These are phyloP conservation scores for Pleurotus citrinopileatus DNA, from an alignment of 768 basidiomycete genomes.

Conservation along the genomic window DNA sequence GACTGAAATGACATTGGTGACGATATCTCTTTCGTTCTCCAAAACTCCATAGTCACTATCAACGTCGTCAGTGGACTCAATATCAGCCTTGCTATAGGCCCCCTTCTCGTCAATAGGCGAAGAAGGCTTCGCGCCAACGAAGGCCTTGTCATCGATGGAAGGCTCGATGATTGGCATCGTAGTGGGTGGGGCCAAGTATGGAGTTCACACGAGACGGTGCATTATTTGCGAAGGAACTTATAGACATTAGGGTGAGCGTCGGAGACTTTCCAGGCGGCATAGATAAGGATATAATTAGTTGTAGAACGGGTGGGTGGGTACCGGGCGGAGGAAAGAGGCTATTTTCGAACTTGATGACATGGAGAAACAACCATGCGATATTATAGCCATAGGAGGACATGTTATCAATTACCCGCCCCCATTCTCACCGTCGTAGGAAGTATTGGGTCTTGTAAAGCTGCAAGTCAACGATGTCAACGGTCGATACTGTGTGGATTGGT, in stretches of 20 bases:
- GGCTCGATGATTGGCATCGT: neutral
- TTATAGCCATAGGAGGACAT: neutral
- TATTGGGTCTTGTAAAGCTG: too few species aligned
- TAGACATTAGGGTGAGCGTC: neutral
- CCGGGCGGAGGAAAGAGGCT: neutral
- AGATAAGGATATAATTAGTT: neutral
- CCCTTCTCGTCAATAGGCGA: conserved; percentile 29
- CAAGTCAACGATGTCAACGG: too few species aligned
- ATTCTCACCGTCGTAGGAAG: too few species aligned
- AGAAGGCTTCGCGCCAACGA: conserved; percentile 24
- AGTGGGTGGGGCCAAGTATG: neutral
- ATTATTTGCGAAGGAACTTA: neutral
- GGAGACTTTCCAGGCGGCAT: neutral
- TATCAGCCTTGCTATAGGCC: conserved; percentile 28
- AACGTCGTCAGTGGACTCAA: conserved; percentile 27
- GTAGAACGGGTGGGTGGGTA: neutral
- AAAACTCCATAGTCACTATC: conserved; percentile 32
- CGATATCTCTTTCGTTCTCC: conserved; percentile 43
- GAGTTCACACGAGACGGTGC: neutral
- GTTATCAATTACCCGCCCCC: too few species aligned
- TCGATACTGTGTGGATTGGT: too few species aligned
- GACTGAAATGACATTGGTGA: conserved; percentile 42
- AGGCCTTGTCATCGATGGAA: neutral
- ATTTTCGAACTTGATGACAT: neutral
- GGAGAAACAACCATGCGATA: neutral